These are phyloP conservation scores for Spirogloea muscicola DNA, from an alignment of 139 green algal species.

Conservation along the genomic window DNA sequence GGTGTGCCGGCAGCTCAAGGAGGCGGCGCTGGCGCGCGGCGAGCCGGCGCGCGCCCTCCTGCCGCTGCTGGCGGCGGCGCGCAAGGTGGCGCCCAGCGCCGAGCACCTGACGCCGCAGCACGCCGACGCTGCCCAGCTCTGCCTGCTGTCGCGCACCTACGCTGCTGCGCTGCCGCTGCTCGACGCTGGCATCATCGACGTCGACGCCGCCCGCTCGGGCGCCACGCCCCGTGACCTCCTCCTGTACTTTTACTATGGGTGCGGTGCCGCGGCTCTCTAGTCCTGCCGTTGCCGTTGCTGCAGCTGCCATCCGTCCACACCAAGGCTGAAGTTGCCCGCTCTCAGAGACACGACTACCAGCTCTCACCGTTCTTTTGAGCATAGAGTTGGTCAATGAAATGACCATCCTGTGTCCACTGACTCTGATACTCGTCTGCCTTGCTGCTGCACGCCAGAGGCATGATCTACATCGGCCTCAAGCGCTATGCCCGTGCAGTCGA, in stretches of 20 bases:
- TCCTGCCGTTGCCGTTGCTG: too few relatives aligned
- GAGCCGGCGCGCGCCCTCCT: constrained; percentile 54
- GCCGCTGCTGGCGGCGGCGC: constrained; percentile 60
- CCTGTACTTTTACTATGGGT: constrained; percentile 92
- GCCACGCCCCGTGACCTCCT: constrained; percentile 72
- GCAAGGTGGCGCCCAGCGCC: constrained; percentile 54
- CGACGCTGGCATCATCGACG: constrained; percentile 62
- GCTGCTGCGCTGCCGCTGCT: constrained; percentile 58
- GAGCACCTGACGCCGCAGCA: constrained; percentile 80
- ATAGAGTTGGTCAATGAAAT: too few relatives aligned
- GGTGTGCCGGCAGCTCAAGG: constrained; percentile 61
- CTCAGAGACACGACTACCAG: too few relatives aligned
- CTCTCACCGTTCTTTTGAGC: too few relatives aligned
- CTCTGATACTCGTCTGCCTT: too few relatives aligned
- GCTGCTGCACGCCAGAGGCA: too few relatives aligned
- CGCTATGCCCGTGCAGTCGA: constrained; percentile 65
- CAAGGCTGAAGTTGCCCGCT: too few relatives aligned
- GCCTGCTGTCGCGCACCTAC: constrained; percentile 73
- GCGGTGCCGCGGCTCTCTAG: too few relatives aligned
- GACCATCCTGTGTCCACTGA: too few relatives aligned
- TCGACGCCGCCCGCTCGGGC: constrained; percentile 68
- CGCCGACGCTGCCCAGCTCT: constrained; percentile 69
- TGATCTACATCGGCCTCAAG: constrained; percentile 74
- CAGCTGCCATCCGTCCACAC: too few relatives aligned
- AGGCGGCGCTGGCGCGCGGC: constrained; percentile 38